Base-by-base conservation (phyloP, 257 asterid genomes). In the Solanum bukasovii region DNA sequence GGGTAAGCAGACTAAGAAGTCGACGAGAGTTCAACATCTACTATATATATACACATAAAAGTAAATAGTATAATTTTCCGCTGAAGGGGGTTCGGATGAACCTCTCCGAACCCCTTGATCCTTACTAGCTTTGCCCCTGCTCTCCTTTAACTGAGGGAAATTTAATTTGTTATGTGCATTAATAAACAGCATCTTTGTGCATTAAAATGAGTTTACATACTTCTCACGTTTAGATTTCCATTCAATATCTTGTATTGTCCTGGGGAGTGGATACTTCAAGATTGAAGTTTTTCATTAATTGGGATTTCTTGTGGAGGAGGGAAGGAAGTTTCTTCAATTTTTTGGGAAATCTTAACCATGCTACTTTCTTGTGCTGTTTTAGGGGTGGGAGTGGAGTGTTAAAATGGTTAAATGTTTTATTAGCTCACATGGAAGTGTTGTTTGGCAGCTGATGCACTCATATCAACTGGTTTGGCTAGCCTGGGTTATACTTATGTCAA, bases 391-490 rank as follows among this genome's bases (percentile, higher is more conserved):
- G 21, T 68, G 75, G 37, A 33, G 37, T 31, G 13, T 33, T 34
- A 9, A 34, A 73, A 78, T 79, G 16, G 37, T 79, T 42, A 25
- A 40, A 40, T 13, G 35, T 78, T 78, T 40, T 78, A 78, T 42
- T 14, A 46, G 37, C 65, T 81, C 23, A 81, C 85, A 29, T 10
- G 68, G 31, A 81, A 27, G 42, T 52, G 42, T 70, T 87, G 72
- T 89, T 84, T 90, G 77, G 88, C 98, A 96, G 99, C 98, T 88
- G 98, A 96, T 91, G 98, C 98, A 42, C 97, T 95, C 84, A 89
- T 95, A 49, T 93, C 98, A 20, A 94, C 96, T 89, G 98, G 99
- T 88, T 90, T 96, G 94, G 98, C 98, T 42, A 92, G 91, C 92
- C 87, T 95, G 89, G 99, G 99, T 40, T 96, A 94, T 91, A 87